Base-by-base conservation (phyloP, 106 monocot species). In the Gastrodia elata region DNA sequence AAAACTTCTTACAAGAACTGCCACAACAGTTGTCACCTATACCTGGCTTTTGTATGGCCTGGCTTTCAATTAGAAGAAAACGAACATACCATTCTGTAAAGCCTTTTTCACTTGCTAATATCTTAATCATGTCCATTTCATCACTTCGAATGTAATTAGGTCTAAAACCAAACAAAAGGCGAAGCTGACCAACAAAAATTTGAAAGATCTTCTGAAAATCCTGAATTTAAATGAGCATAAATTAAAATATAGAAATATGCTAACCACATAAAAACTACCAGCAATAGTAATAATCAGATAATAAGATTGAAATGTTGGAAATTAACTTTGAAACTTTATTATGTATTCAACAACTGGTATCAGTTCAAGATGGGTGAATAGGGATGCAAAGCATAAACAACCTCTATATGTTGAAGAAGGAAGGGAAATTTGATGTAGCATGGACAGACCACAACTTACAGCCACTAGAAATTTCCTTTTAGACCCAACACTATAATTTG, bases 11-110 rank as follows among this genome's bases (percentile, higher is more conserved):
- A 8, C 10, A 61, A 14, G 30, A 61, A 61, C 32, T 61, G 27
- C 61, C 30, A 36, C 37, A 67, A 20, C 37, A 0, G 0, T 36
- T 67, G 35, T 38, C 67, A 67, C 37, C 20, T 38, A 7, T 37
- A 38, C 37, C 35, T n/a, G n/a, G n/a, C n/a, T n/a, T n/a, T 5
- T 5, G 38, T 38, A 36, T 67, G 35, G 1, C 37, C 15, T 10
- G 18, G n/a, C 67, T 37, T n/a, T 38, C 37, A 0, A 38, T 37
- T n/a, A 67, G 18, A 67, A 67, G 9, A 67, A 67, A 67, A 37
- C 70, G 24, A 38, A 67, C 77, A 58, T 77, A 77, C 77, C 78
- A 78, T 78, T 78, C 72, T 65, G 78, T 65, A 67, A 78, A 78
- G 24, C 72, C 64, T 44, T 71, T 78, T 78, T 61, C 37, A 78